Evolutionary conservation across 2,329 filamentous ascomycete genomes (phyloP).

Genomic region (Fusarium sp.): DNA sequence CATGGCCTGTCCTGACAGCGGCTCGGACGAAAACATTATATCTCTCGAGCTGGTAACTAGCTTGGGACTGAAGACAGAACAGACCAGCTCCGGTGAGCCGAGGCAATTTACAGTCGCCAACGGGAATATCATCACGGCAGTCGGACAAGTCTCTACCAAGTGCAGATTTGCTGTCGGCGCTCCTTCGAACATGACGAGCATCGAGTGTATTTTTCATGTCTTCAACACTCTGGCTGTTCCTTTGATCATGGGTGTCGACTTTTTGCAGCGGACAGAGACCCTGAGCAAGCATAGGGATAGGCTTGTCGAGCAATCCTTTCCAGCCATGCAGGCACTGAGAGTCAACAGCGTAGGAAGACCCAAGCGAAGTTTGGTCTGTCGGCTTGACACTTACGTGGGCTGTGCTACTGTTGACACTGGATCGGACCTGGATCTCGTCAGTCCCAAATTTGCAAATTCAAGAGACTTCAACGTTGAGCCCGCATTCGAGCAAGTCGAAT

Average conservation of each 20-base stretch:
- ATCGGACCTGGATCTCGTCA: conserved; percentile 8
- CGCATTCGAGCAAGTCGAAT: background rate
- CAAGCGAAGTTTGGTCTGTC: background rate
- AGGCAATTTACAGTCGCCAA: background rate
- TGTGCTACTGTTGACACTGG: conserved; percentile 6
- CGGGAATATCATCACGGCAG: background rate
- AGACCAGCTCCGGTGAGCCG: background rate
- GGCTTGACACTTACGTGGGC: background rate
- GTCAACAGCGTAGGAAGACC: conserved; percentile 1
- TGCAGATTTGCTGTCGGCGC: background rate
- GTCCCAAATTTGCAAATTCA: background rate
- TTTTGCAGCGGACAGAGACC: conserved; percentile 6
- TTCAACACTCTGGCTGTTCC: conserved; percentile 6
- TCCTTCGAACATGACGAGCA: background rate
- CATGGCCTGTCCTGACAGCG: conserved; percentile 3
- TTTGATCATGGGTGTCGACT: background rate
- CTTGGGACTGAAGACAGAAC: background rate
- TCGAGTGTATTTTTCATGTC: background rate
- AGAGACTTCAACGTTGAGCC: background rate
- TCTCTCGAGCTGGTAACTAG: background rate
- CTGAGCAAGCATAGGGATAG: background rate
- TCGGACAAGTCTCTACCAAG: background rate
- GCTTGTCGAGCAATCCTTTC: background rate
- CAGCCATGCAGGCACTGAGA: background rate
- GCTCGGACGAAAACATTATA: conserved; percentile 11